Base-by-base conservation (phyloP, 805 yeast species). In the Suhomyces xylopsoci region DNA sequence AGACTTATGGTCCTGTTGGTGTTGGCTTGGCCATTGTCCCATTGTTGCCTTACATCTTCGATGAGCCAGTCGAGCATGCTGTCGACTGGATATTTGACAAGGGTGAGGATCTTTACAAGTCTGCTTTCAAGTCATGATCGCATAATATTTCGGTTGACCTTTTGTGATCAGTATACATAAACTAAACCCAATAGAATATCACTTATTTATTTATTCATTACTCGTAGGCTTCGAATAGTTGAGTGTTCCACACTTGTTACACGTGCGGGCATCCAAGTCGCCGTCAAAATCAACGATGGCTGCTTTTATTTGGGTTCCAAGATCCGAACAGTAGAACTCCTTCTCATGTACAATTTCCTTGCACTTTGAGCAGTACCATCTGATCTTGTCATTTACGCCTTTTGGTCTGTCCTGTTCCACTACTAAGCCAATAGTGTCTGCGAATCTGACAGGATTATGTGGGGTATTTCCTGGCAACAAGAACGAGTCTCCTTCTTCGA, bases 341-440 rank as follows among this genome's bases (percentile, higher is more conserved):
- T 74, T 77, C 66, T 90, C 92, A 63, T 84, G 81, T 1, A 88
- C 85, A 10, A 85, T 72, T 36, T 80, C 80, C 51, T 70, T 71
- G 71, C 97, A 92, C 14, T 75, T 74, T 7, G 81, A 69, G 62
- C 97, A 92, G 65, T 92, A 92, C 97, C 97, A 92, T 61, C 97
- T 78, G 61, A 91, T 74, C 56, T 81, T 81, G 66, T 92, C 97
- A 54, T 81, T 76, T 20, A 79, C 72, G 1, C 81, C 89, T 48
- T 72, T 73, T 0, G 97, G 96, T 59, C 97, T 78, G 65, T 90
- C 96, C 69, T 92, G 97, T 63, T 92, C 97, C 15, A 92, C 87
- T 2, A 92, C 97, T 43, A 92, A 74, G 0, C 97, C 97, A 15
- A 92, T 84, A 0, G 97, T 90, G 61, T 92, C 75, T 2, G 87